Percentiles rank a stretch among this genome's conserved stretches.
Conservation (phyloP, 257 asterid species). For the Thymus mandschuricus region DNA sequence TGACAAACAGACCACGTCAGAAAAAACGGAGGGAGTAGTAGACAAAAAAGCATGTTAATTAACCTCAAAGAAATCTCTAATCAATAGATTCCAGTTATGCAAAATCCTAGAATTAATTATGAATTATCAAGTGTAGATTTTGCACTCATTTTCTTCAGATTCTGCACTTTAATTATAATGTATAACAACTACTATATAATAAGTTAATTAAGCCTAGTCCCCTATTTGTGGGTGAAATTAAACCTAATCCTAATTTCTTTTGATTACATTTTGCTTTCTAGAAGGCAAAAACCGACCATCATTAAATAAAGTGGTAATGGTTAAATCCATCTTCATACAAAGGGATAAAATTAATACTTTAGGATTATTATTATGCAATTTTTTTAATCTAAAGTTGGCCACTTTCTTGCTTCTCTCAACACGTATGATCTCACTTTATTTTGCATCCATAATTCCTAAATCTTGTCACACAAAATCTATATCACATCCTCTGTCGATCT, state of each 20-base stretch:
- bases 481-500: too few species aligned
- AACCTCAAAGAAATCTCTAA: constrained; percentile 48
- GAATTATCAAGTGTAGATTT: constrained; percentile 58
- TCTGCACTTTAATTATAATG: constrained; percentile 35
- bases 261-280: constrained; percentile 43
- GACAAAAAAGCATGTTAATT: constrained; percentile 56
- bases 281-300: constrained; percentile 60
- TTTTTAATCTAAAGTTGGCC: constrained; percentile 32
- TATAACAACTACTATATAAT: constrained; percentile 17
- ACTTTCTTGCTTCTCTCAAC: constrained; percentile 25
- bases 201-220: constrained; percentile 30
- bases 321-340: constrained; percentile 21
- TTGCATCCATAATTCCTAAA: constrained; percentile 17
- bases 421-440: constrained; percentile 26
- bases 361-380: constrained; percentile 24
- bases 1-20: too few species aligned
- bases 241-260: constrained; percentile 38
- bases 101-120: constrained; percentile 26
- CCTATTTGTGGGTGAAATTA: constrained; percentile 42
- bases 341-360: constrained; percentile 24
- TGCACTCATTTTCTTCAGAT: constrained; percentile 48
- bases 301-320: constrained; percentile 43
- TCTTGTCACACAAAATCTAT: constrained; percentile 1
- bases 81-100: constrained; percentile 49
- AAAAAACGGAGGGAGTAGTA: background rate